Evolutionary conservation across 305 asterid genomes (phyloP).

Genomic region (Rubia tinctorum): DNA sequence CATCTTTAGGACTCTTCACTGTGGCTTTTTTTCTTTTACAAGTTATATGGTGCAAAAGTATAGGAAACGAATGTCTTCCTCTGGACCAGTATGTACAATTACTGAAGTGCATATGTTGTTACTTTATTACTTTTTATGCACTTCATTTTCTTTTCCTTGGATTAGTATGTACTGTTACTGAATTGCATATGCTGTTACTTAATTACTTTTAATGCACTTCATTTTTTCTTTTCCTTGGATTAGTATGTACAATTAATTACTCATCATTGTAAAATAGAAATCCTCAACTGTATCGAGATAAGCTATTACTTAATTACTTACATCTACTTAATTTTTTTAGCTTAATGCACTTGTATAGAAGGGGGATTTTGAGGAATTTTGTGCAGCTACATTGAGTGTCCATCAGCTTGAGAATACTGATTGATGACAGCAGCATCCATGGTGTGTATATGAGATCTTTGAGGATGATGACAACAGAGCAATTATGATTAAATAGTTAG

Average conservation of each 20-base stretch:
- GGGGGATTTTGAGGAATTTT: slow-evolving; percentile 97
- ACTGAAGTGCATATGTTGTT: too few species aligned
- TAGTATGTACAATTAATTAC: slow-evolving; percentile 34
- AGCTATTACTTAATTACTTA: slow-evolving; percentile 18
- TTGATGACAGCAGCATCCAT: slow-evolving; percentile 91
- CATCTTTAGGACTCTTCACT: too few species aligned
- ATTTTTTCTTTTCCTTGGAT: slow-evolving; percentile 45
- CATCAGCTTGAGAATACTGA: slow-evolving; percentile 89
- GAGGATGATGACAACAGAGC: slow-evolving; percentile 93
- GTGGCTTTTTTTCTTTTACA: too few species aligned
- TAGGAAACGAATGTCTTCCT: too few species aligned
- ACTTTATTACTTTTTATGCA: too few species aligned
- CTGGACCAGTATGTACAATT: too few species aligned
- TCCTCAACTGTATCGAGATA: background rate
- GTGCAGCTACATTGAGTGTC: slow-evolving; percentile 80
- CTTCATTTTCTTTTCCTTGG: too few species aligned
- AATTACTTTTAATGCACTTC: background rate
- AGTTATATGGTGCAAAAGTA: too few species aligned
- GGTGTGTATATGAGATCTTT: slow-evolving; percentile 86
- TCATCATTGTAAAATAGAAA: background rate
- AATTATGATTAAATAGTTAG: slow-evolving; percentile 92
- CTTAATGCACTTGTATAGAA: slow-evolving; percentile 90
- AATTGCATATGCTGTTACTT: too few species aligned
- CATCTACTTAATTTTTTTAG: slow-evolving; percentile 29
- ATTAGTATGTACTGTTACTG: too few species aligned